phyloP scores from a whole-genome alignment of 768 basidiomycete genomes.

The Albatrellus ellisii region DNA sequence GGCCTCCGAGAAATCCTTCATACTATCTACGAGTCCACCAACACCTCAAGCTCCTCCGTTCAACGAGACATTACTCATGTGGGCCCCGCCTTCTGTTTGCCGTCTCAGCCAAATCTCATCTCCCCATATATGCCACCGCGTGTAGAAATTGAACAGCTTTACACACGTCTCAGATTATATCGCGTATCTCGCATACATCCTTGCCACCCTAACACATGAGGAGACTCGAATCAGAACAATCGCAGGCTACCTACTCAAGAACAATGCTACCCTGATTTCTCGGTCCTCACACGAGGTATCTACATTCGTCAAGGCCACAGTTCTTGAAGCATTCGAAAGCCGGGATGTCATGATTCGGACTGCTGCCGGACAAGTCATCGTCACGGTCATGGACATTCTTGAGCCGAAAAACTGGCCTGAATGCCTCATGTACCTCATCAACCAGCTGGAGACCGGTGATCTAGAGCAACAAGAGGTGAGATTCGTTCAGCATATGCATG shows the following conservation, averaged over 20 bases:
- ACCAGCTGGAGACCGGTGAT: slow-evolving; percentile 66
- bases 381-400: slow-evolving; percentile 74
- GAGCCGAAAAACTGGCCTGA: slow-evolving; percentile 95
- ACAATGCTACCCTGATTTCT: slow-evolving; percentile 75
- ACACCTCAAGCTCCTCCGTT: slow-evolving; percentile 49
- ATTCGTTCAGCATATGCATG: background rate
- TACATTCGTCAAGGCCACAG: slow-evolving; percentile 59
- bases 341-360: slow-evolving; percentile 80
- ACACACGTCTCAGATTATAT: slow-evolving; percentile 88
- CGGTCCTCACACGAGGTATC: slow-evolving; percentile 51
- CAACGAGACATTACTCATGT: slow-evolving; percentile 82
- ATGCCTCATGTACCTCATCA: slow-evolving; percentile 76
- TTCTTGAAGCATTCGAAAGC: slow-evolving; percentile 75
- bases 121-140: slow-evolving; percentile 14
- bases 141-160: slow-evolving; percentile 76
- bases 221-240: slow-evolving; percentile 91
- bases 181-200: slow-evolving; percentile 91
- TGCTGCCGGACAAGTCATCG: slow-evolving; percentile 88
- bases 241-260: slow-evolving; percentile 95
- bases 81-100: slow-evolving; percentile 15
- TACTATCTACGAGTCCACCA: slow-evolving; percentile 86
- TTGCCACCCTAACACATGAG: slow-evolving; percentile 67
- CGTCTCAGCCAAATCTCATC: slow-evolving; percentile 11
- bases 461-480: slow-evolving; percentile 76
- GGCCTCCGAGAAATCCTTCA: slow-evolving; percentile 87